Evolutionary conservation across 768 basidiomycete species (phyloP), one percentile per base, ranked within the genome.

Genomic region (Tricholomella constricta): DNA sequence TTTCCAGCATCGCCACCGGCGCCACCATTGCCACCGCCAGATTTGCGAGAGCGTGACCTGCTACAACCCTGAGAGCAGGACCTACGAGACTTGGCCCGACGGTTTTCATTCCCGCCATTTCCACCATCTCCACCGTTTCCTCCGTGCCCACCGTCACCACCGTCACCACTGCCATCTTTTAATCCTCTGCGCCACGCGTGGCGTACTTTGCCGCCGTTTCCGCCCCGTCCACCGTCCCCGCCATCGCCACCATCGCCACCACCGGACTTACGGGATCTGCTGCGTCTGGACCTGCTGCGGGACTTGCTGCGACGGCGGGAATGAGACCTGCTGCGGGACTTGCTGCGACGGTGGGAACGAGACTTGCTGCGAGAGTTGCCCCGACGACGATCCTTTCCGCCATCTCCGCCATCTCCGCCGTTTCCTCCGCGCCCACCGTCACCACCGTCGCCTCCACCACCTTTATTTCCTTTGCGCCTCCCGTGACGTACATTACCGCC

Each of bases 371-470:
- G 45, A 27, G 5, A 10, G 19, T 17, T 29, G 17, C 11, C 12
- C 2, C 46, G 17, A 9, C 45, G 20, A 35, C 38, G 11, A 27
- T 35, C 51, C 10, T 20, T 22, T 14, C 46, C 32, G n/a, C 46
- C 35, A 14, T 36, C 36, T 23, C 47, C 47, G n/a, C 26, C 36
- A 20, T 25, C 37, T 6, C 48, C 36, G 22, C n/a, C 45, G 10
- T 32, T 17, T 15, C 45, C 52, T n/a, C 36, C 45, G n/a, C 46
- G 29, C 11, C 52, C 51, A 31, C 51, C 51, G 34, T 43, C 19
- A 12, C 45, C 45, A 17, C 52, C 40, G 14, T 25, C 26, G 14
- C 32, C 40, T 4, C 38, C n/a, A n/a, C n/a, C n/a, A n/a, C n/a
- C n/a, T n/a, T n/a, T n/a, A n/a, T n/a, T n/a, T n/a, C n/a, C n/a